These are phyloP conservation scores for Phytopythium mirpurense DNA, from an alignment of 352 stramenopile species.

Conservation along the genomic window DNA sequence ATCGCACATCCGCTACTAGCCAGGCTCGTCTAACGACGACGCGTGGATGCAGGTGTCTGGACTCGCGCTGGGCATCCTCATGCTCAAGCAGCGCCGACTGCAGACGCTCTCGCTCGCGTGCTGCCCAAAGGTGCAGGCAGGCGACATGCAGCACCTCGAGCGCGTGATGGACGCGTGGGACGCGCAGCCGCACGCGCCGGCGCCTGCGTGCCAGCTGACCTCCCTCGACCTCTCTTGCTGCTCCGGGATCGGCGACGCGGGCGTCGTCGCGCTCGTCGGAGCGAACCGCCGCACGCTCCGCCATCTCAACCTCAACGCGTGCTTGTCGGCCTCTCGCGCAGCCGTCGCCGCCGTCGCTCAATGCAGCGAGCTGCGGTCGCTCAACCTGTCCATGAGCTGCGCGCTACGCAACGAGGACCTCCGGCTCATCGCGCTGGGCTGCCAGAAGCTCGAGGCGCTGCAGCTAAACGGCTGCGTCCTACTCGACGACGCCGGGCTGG, in stretches of 20 bases:
- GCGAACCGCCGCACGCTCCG: constrained; percentile 44
- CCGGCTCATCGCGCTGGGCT: constrained; percentile 30
- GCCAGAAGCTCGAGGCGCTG: constrained; percentile 35
- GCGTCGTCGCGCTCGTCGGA: constrained; percentile 37
- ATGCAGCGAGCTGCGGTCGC: constrained; percentile 38
- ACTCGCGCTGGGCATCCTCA: constrained; percentile 43
- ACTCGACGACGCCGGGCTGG: constrained; percentile 56
- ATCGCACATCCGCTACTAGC: neutral
- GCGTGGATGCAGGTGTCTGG: constrained; percentile 41
- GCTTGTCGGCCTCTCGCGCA: constrained; percentile 41
- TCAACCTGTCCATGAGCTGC: constrained; percentile 79
- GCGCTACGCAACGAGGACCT: constrained; percentile 56
- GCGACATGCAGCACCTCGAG: constrained; percentile 32
- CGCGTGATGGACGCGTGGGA: constrained; percentile 4
- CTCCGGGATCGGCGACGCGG: constrained; percentile 37
- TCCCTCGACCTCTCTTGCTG: constrained; percentile 52
- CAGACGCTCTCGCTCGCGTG: constrained; percentile 48
- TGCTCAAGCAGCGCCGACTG: constrained; percentile 46
- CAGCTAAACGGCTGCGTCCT: constrained; percentile 58
- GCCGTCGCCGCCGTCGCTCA: constrained; percentile 60
- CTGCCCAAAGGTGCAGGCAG: constrained; percentile 51
- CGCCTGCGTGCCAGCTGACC: constrained; percentile 19
- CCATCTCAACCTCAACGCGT: constrained; percentile 51
- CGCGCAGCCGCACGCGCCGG: constrained; percentile 4
- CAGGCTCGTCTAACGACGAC: neutral